These are phyloP conservation scores for Rubroshorea leprosula DNA, from an alignment of 345 rosid genomes.

Conservation along the genomic window DNA sequence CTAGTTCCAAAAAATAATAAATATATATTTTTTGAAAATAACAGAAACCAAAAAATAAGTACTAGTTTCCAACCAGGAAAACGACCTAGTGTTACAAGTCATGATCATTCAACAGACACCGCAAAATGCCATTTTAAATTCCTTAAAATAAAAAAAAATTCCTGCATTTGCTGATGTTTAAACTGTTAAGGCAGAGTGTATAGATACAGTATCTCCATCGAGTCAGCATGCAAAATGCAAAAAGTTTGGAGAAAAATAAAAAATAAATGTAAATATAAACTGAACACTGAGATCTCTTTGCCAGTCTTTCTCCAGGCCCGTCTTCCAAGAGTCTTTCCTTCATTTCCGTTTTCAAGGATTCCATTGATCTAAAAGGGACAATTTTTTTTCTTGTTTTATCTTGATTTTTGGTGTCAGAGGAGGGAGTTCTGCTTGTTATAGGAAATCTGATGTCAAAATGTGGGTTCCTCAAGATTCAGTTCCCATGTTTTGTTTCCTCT, in stretches of 20 bases:
- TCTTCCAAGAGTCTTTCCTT: background rate
- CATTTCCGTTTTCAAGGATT: background rate
- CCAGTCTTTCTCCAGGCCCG: background rate
- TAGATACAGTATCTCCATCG: background rate
- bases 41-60: too few relatives aligned
- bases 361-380: background rate
- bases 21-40: too few relatives aligned
- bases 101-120: too few relatives aligned
- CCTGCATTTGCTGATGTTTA: too few relatives aligned
- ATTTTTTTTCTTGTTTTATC: background rate
- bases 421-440: background rate
- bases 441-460: conserved; percentile 13
- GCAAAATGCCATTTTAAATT: too few relatives aligned
- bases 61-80: too few relatives aligned
- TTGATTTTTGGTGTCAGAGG: background rate
- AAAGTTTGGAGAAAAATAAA: background rate
- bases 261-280: background rate
- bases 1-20: too few relatives aligned
- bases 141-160: too few relatives aligned
- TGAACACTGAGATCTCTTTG: background rate
- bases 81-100: too few relatives aligned
- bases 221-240: background rate
- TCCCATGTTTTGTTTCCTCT: background rate
- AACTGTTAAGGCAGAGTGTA: too few relatives aligned
- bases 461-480: conserved; percentile 7